Evolutionary conservation across 202 grass and related monocot species (phyloP), one percentile per base, ranked within the genome.

Genomic region (Carex sylvatica): DNA sequence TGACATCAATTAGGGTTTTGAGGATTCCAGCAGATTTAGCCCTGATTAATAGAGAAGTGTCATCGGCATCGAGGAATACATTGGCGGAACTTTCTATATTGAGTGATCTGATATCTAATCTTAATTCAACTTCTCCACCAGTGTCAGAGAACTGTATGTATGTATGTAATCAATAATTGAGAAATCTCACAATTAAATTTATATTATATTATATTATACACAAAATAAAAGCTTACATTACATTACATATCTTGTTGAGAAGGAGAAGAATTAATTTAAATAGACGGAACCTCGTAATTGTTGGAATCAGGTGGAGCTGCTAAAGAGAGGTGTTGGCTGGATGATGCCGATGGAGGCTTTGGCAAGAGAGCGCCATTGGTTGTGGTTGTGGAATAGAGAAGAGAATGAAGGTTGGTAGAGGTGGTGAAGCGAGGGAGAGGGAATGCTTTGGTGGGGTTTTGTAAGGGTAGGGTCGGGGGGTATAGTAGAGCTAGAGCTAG

Each of bases 31-130:
- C 82, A 52, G 87, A 88, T 86, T 98, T 98, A 33, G 84, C 95
- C 85, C 95, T 91, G 67, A 98, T 88, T 59, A 98, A 59, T 30
- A 95, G 75, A 13, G 95, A 95, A 16, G 78, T 88, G 65, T 91
- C 95, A 74, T 98, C 87, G 1, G 94, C 85, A 42, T 98, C 95
- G 20, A 95, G 83, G 75, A 98, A 98, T 86, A 98, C 77, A 88
- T 98, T 91, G 65, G 67, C 87, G n/a, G 95, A 85, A 79, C 83
- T 89, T 67, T 85, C 79, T 9, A 95, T 83, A 66, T 82, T 93
- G 51, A 93, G 85, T 62, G 88, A 85, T 86, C 83, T 83, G 1
- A 98, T 93, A 84, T 98, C 92, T 55, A 98, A 61, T 77, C 92
- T 93, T 78, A 98, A 65, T 84, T 98, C 95, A 66, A 91, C 86